These are phyloP conservation scores for Neckera pumila DNA, from an alignment of 225 moss, liverwort and hornwort genomes.

Conservation along the genomic window DNA sequence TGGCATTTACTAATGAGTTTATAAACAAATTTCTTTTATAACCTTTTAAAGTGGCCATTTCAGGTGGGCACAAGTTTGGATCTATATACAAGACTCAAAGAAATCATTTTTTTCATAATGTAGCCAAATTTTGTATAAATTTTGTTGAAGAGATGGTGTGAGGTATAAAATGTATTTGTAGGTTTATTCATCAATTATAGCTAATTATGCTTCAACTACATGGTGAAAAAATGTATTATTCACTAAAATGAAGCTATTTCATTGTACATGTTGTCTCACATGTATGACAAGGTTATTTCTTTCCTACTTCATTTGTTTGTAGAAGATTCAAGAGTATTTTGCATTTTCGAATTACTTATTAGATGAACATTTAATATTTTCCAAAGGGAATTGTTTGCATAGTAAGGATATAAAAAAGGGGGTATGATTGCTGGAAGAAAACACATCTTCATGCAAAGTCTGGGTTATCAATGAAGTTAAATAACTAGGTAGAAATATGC, in stretches of 20 bases:
- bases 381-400: not conserved
- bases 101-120: not conserved
- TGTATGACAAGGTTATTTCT: not conserved
- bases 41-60: not conserved
- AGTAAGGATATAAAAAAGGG: not conserved
- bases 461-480: not conserved
- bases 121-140: not conserved
- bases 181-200: not conserved
- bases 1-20: accelerated
- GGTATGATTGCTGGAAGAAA: not conserved
- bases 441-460: not conserved
- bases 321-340: not conserved
- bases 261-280: not conserved
- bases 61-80: not conserved
- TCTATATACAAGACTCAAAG: not conserved
- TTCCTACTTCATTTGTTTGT: not conserved
- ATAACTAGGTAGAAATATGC: not conserved
- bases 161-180: not conserved
- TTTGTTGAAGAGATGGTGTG: not conserved
- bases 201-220: not conserved
- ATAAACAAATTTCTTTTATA: accelerated
- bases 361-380: too few species aligned
- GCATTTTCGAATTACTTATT: not conserved
- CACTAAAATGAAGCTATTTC: not conserved
- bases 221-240: not conserved